Evolutionary conservation across 2,329 filamentous ascomycete species (phyloP), one percentile per base, ranked within the genome.

Genomic region (Hyphodiscus sp.): DNA sequence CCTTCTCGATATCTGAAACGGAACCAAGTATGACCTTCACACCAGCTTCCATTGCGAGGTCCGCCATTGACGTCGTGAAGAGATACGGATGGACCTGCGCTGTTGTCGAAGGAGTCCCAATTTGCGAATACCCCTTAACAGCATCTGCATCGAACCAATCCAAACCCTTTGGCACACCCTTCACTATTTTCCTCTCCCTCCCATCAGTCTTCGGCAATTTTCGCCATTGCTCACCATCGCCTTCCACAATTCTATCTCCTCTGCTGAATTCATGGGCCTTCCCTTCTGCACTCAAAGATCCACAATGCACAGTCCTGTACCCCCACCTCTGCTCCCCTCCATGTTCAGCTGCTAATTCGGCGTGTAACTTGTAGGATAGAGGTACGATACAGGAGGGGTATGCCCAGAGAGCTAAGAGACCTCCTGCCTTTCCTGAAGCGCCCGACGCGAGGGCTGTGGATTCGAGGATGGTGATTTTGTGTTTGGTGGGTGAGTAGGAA

Each of bases 341-440:
- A 67, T 97, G 89, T 69, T 95, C 86, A 3, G 83, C 79, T n/a
- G 92, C 88, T 13, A 99, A 77, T 65, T 96, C 83, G 33, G 82
- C 80, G 66, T 97, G 94, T 16, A 97, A 76, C 47, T 78, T 79
- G 71, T 91, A 97, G 54, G 89, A 95, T 43, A 97, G 75, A 0
- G 89, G 89, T 0, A 96, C 92, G 41, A 97, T 82, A 63, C 81
- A 86, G 53, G 76, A 76, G 0, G 94, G 94, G 66, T 96, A 96
- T 0, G 92, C 94, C 91, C 92, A 97, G 16, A 91, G 76, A 1
- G 86, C 94, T 20, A 99, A 78, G 4, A 99, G 77, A 1, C 94
- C 94, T 16, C 94, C 94, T 0, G 94, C 92, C 73, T 96, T 97
- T 42, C 94, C 94, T 9, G 91, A 96, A 41, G 94, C 92, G 20